Evolutionary conservation across 1,284 basidiomycete species (phyloP).

Genomic region (Heterobasidion parviporum): DNA sequence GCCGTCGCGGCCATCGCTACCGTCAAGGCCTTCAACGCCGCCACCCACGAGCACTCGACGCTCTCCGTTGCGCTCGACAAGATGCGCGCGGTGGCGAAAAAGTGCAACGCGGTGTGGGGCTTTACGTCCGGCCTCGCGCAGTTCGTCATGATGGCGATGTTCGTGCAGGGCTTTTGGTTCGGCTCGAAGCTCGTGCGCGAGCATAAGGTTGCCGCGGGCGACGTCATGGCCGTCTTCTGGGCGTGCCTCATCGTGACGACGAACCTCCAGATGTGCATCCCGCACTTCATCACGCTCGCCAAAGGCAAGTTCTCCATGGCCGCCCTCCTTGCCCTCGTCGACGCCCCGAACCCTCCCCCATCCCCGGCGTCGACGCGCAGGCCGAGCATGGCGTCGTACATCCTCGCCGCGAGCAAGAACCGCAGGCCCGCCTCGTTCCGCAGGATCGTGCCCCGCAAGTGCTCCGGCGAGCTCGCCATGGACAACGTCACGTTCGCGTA

Average conservation of each 20-base stretch:
- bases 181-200: slow-evolving; percentile 80
- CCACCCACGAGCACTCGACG: slow-evolving; percentile 47
- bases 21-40: slow-evolving; percentile 94
- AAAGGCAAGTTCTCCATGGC: slow-evolving; percentile 86
- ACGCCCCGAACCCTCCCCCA: slow-evolving; percentile 22
- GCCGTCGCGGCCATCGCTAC: slow-evolving; percentile 78
- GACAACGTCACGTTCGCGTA: slow-evolving; percentile 78
- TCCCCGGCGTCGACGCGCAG: slow-evolving; percentile 2
- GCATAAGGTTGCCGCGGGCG: slow-evolving; percentile 60
- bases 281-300: slow-evolving; percentile 68
- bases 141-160: slow-evolving; percentile 84
- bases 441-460: slow-evolving; percentile 51
- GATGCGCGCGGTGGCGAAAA: slow-evolving; percentile 41
- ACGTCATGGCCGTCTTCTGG: slow-evolving; percentile 96
- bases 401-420: slow-evolving; percentile 16
- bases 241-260: slow-evolving; percentile 85
- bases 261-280: slow-evolving; percentile 82
- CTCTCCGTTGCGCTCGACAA: slow-evolving; percentile 40
- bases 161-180: slow-evolving; percentile 96
- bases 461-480: slow-evolving; percentile 76
- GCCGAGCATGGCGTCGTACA: slow-evolving; percentile 14
- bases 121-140: slow-evolving; percentile 62
- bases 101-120: slow-evolving; percentile 71
- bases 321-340: slow-evolving; percentile 57
- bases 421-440: slow-evolving; percentile 33